phyloP scores from a whole-genome alignment of 129 eudicot species.

The Gnaphalium uliginosum region DNA sequence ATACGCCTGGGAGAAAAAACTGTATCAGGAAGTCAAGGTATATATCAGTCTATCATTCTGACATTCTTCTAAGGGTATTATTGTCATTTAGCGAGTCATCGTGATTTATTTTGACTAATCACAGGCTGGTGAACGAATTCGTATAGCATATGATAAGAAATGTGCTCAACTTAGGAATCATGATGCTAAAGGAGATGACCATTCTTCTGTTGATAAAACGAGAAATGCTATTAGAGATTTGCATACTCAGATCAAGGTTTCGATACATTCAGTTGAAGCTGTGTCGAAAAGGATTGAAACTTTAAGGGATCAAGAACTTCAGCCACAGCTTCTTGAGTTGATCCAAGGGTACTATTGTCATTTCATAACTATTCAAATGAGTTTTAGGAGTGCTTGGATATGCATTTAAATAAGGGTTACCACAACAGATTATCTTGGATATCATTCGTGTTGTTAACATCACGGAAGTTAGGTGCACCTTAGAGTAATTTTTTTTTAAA shows the following conservation, averaged over 20 bases:
- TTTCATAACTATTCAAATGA: background rate
- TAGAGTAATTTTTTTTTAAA: too few relatives aligned
- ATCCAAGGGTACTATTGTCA: slow-evolving; percentile 73
- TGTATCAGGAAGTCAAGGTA: slow-evolving; percentile 97
- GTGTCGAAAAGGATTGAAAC: slow-evolving; percentile 92
- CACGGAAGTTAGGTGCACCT: too few relatives aligned
- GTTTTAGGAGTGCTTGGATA: too few relatives aligned
- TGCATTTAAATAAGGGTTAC: too few relatives aligned
- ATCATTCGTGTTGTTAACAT: too few relatives aligned
- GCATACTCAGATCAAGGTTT: slow-evolving; percentile 88
- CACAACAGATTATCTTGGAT: too few relatives aligned
- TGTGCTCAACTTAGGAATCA: slow-evolving; percentile 77
- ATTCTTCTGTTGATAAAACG: slow-evolving; percentile 68
- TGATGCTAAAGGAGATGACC: slow-evolving; percentile 85
- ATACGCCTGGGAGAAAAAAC: slow-evolving; percentile 94
- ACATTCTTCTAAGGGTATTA: background rate
- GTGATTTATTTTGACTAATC: slow-evolving; percentile 12
- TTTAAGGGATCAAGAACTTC: slow-evolving; percentile 86
- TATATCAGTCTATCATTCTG: background rate
- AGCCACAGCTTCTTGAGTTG: slow-evolving; percentile 86
- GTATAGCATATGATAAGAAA: slow-evolving; percentile 88
- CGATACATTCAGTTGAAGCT: slow-evolving; percentile 93
- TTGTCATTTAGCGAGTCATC: slow-evolving; percentile 14
- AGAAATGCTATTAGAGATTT: slow-evolving; percentile 72
- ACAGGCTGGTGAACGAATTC: slow-evolving; percentile 88